A percentile compares a stretch with the other conserved stretches of the same genome.
phyloP scores from a whole-genome alignment of 257 asterid species.

The Osmanthus fragrans region DNA sequence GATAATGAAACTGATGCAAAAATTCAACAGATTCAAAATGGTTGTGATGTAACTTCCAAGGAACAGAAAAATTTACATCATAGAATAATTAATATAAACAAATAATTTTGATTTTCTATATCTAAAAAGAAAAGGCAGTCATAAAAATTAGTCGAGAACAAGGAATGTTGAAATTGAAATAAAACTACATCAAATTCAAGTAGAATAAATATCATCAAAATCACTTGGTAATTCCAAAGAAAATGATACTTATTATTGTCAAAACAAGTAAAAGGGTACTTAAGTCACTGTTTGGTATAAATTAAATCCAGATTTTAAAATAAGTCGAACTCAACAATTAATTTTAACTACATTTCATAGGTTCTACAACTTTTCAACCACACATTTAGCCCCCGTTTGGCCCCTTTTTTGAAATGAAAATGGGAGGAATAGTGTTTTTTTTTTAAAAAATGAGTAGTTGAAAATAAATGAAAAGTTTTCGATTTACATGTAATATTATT shows the following conservation, averaged over 20 bases:
- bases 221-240: not conserved
- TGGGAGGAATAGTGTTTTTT: no score
- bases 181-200: constrained; percentile 12
- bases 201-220: not conserved
- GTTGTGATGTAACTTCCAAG: not conserved
- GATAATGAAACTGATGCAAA: not conserved
- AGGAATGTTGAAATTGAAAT: not conserved
- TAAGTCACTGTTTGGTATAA: not conserved
- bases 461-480: no score
- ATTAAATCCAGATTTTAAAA: no score
- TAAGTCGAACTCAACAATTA: no score
- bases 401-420: no score
- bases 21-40: not conserved
- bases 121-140: not conserved
- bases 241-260: not conserved
- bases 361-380: no score
- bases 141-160: not conserved
- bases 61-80: not conserved
- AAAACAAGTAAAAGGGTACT: constrained; percentile 10
- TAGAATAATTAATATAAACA: not conserved
- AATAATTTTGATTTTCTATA: not conserved
- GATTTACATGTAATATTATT: no score
- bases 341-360: no score
- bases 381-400: no score
- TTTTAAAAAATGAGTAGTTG: no score